Evolutionary conservation across 1,284 basidiomycete genomes (phyloP).

Genomic region (Fomitopsis schrenkii): DNA sequence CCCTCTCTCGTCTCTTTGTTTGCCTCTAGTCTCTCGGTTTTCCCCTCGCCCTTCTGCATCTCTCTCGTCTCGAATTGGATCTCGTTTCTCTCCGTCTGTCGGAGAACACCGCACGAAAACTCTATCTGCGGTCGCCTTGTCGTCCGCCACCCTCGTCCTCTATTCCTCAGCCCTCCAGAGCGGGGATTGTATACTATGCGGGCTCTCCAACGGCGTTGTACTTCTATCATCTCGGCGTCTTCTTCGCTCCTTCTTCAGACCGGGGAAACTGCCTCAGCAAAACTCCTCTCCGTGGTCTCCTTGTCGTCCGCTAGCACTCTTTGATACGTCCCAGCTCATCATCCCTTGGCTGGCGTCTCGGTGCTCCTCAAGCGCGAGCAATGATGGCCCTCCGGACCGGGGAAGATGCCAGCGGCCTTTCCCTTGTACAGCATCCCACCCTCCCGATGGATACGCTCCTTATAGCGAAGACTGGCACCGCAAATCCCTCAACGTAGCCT

Average conservation of each 20-base stretch:
- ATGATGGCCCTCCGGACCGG: background rate
- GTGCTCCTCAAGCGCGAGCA: background rate
- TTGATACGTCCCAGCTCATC: too few relatives aligned
- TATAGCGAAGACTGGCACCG: background rate
- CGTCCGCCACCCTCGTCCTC: background rate
- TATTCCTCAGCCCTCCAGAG: too few relatives aligned
- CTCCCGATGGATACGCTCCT: too few relatives aligned
- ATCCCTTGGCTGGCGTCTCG: too few relatives aligned
- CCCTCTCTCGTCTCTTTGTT: too few relatives aligned
- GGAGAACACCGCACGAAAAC: background rate
- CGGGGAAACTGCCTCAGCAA: background rate
- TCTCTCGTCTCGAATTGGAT: background rate
- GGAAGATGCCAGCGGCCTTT: background rate
- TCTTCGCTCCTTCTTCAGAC: background rate
- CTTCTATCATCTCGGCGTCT: too few relatives aligned
- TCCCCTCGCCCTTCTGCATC: background rate
- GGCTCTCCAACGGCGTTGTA: background rate
- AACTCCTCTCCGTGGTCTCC: background rate
- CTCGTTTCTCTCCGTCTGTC: too few relatives aligned
- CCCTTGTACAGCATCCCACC: background rate
- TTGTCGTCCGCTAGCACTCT: background rate
- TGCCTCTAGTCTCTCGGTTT: background rate
- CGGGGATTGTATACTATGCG: background rate
- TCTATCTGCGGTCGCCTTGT: background rate
- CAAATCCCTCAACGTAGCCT: background rate